A percentile compares a stretch with the other conserved stretches of the same genome.
phyloP scores from a whole-genome alignment of 306 rosid genomes.

The Sechiopsis laciniata region DNA sequence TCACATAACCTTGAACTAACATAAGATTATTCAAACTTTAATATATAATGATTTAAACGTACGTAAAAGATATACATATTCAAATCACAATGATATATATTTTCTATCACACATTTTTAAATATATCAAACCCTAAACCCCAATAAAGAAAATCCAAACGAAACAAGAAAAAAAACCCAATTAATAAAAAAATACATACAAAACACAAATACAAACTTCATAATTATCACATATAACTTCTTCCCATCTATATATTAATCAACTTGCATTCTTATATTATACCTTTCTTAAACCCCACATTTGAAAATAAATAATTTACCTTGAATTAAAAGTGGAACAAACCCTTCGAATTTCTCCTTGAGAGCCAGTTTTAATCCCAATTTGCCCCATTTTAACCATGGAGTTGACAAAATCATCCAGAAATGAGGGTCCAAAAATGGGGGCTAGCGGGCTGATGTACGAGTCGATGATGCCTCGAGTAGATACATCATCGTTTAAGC shows the following conservation, averaged over 20 bases:
- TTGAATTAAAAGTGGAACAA: slow-evolving; percentile 38
- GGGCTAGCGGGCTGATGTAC: slow-evolving; percentile 36
- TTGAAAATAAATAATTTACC: neutral
- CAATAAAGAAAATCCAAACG: neutral
- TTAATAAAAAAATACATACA: neutral
- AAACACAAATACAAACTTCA: slow-evolving; percentile 8
- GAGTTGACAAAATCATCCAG: slow-evolving; percentile 53
- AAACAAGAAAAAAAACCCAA: neutral
- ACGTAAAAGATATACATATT: neutral
- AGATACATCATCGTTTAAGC: slow-evolving; percentile 44
- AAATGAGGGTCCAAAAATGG: slow-evolving; percentile 50
- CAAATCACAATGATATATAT: neutral
- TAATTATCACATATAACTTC: neutral
- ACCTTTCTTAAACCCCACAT: neutral
- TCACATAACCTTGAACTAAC: too few relatives aligned
- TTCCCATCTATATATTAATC: neutral
- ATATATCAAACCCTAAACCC: neutral
- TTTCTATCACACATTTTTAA: neutral
- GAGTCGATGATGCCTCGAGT: slow-evolving; percentile 52
- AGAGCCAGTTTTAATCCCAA: slow-evolving; percentile 64
- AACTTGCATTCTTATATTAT: neutral
- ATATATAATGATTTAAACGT: neutral
- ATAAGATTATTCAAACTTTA: slow-evolving; percentile 4
- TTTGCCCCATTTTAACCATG: slow-evolving; percentile 65
- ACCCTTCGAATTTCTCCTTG: slow-evolving; percentile 51